Percentiles rank a stretch among this genome's conserved stretches.
These are phyloP conservation scores for Alopecurus myosuroides DNA, from an alignment of 176 grass and related monocot genomes.

Conservation along the genomic window DNA sequence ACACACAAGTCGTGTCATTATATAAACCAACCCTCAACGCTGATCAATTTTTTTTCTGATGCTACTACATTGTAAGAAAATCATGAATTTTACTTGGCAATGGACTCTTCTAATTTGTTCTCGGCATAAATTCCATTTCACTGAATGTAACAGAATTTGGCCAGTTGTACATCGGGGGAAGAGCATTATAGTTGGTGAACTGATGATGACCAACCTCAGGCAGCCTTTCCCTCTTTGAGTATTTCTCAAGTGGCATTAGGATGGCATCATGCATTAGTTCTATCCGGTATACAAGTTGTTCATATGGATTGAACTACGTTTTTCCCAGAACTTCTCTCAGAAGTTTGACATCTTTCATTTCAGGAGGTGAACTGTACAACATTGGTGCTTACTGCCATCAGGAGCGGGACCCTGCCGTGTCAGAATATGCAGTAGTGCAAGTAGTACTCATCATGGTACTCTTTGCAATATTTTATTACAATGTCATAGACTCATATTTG, in stretches of 20 bases:
- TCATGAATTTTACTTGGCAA: background rate
- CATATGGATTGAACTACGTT: background rate
- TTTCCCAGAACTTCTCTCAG: constrained; percentile 9
- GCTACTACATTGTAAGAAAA: background rate
- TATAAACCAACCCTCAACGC: background rate
- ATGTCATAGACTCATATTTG: background rate
- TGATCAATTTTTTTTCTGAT: background rate
- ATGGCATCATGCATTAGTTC: constrained; percentile 90
- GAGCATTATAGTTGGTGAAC: constrained; percentile 51
- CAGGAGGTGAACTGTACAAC: constrained; percentile 66
- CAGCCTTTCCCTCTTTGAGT: constrained; percentile 28
- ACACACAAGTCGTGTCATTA: background rate
- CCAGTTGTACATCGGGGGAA: constrained; percentile 81
- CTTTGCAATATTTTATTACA: background rate
- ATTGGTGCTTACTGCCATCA: constrained; percentile 78
- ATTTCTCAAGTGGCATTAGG: constrained; percentile 84
- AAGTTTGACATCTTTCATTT: background rate
- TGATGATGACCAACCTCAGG: constrained; percentile 52
- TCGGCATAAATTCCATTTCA: constrained; percentile 14
- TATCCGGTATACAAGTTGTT: constrained; percentile 51
- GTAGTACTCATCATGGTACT: constrained; percentile 36
- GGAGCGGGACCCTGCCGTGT: constrained; percentile 12
- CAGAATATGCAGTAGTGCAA: constrained; percentile 18
- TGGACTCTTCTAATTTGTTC: constrained; percentile 1
- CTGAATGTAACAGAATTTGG: constrained; percentile 46